These are phyloP conservation scores for Cornus suecica DNA, from an alignment of 148 eudicot genomes.

Conservation along the genomic window DNA sequence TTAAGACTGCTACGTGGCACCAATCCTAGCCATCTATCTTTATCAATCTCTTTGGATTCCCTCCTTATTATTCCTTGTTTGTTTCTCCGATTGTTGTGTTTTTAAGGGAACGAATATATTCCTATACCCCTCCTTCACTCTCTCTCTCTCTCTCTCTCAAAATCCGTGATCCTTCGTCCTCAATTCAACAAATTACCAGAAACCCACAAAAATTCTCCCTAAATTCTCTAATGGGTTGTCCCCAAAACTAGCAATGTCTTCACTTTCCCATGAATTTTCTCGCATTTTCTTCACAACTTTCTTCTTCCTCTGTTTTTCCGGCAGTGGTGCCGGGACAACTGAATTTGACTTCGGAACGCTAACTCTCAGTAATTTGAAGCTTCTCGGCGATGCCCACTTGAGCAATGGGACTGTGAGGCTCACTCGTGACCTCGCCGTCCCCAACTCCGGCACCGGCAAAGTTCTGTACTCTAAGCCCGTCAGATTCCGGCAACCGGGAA, in stretches of 20 bases:
- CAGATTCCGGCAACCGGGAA: slow-evolving; percentile 32
- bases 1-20: neutral
- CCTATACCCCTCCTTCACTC: neutral
- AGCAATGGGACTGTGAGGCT: slow-evolving; percentile 47
- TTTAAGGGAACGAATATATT: neutral
- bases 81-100: neutral
- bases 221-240: slow-evolving; percentile 22
- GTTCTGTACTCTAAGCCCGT: slow-evolving; percentile 46
- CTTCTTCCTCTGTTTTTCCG: slow-evolving; percentile 1
- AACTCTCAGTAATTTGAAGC: slow-evolving; percentile 46
- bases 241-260: slow-evolving; percentile 16
- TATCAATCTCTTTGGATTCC: neutral
- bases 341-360: slow-evolving; percentile 62
- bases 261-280: slow-evolving; percentile 1
- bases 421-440: slow-evolving; percentile 61
- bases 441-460: slow-evolving; percentile 67
- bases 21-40: neutral
- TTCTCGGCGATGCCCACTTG: slow-evolving; percentile 72
- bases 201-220: neutral
- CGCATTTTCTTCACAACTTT: neutral
- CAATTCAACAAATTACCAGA: neutral
- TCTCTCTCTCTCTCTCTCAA: neutral
- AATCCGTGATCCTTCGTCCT: neutral
- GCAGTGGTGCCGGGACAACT: slow-evolving; percentile 16
- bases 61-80: neutral